Evolutionary conservation across 164 flowering plant genomes (phyloP), one percentile per base, ranked within the genome.

Genomic region (Nymphaea thermarum): DNA sequence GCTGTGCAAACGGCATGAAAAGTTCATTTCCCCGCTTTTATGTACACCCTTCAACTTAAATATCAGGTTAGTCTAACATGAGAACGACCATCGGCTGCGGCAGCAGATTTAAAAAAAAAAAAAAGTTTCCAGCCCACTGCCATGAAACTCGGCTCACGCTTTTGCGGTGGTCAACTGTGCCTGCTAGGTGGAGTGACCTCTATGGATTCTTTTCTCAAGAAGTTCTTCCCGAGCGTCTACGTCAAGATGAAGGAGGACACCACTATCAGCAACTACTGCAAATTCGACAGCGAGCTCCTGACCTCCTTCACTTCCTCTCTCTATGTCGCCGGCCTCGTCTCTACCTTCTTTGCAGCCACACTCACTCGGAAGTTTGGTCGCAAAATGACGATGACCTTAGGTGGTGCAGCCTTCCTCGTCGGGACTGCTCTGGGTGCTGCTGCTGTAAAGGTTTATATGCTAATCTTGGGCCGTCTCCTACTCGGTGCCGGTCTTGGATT

Each of bases 161-260:
- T 25, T 25, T 25, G 36, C 36, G 2, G 1, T 25, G 36, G 36
- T 25, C 36, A 25, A 25, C 36, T 25, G 36, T 25, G 36, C n/a
- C n/a, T n/a, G n/a, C 36, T 25, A 87, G 93, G 96, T 69, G 96
- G 94, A 44, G 94, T 90, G 74, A 83, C 88, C 2, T 83, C 96
- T 12, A 90, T 90, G 96, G 85, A 71, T 36, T 67, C 90, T 65
- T 90, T 88, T 71, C 74, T 86, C 64, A 71, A 69, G 77, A 79
- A 78, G 65, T 88, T 88, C 81, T 88, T 88, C 80, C 96, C 87
- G 4, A 65, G 76, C 12, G 89, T 88, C 65, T 72, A 78, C 72
- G 73, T 2, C 0, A 86, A 70, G 72, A 84, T 80, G 87, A 79
- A 67, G 43, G 78, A 72, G 55, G 84, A 82, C 65, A 73, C 77